Conservation (phyloP, 1,284 basidiomycete genomes). For the Vanrija humicola region DNA sequence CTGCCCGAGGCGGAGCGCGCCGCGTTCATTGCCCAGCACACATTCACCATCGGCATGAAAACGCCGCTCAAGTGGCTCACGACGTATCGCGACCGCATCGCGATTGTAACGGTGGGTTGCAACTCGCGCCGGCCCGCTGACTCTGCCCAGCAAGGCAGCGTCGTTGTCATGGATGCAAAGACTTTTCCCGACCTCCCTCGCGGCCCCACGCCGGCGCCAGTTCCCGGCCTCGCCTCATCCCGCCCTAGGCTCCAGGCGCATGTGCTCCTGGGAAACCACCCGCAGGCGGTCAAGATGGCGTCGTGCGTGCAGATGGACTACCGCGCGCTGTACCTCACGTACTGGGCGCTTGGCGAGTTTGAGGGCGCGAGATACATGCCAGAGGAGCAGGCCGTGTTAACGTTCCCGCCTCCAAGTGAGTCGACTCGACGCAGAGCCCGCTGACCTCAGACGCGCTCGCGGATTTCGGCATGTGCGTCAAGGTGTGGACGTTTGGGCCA, state of each 20-base stretch:
- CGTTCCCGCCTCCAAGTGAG: constrained; percentile 7
- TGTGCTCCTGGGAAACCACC: constrained; percentile 18
- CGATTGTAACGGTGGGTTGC: constrained; percentile 22
- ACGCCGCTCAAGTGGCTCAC: constrained; percentile 21
- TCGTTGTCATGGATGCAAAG: constrained; percentile 24
- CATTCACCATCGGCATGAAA: constrained; percentile 20
- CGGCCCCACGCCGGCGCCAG: not conserved
- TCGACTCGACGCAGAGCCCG: not conserved
- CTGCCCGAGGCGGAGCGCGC: constrained; percentile 11
- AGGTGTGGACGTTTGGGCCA: constrained; percentile 30
- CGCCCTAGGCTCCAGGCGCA: constrained; percentile 15
- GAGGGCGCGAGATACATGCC: not conserved
- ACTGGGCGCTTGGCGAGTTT: constrained; percentile 25
- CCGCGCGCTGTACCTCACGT: constrained; percentile 26
- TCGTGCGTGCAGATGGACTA: constrained; percentile 35
- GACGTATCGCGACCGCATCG: constrained; percentile 29
- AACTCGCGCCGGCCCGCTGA: not conserved
- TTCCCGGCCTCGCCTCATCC: not conserved
- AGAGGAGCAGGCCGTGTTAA: not conserved
- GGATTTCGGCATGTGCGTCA: constrained; percentile 28
- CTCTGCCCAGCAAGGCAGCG: constrained; percentile 10
- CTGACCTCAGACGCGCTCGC: constrained; percentile 4
- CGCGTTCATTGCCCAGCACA: constrained; percentile 10
- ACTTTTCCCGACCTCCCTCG: constrained; percentile 17
- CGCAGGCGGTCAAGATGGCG: constrained; percentile 19